Evolutionary conservation across 2,329 filamentous ascomycete species (phyloP).

Genomic region (Calonectria pseudoturangicola): DNA sequence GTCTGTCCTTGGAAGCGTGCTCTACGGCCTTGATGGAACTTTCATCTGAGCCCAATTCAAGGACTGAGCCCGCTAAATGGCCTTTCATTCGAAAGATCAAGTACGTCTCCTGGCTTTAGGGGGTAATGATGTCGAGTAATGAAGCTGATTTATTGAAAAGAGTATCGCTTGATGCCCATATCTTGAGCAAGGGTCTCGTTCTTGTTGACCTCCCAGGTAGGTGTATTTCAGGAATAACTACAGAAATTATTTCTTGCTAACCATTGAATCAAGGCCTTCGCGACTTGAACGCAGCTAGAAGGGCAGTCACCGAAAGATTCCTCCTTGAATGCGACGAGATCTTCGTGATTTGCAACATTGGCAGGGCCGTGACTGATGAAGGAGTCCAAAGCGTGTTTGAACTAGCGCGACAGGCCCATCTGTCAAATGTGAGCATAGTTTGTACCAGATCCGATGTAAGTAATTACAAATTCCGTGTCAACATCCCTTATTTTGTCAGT

Average conservation of each 20-base stretch:
- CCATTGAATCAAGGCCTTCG: constrained; percentile 61
- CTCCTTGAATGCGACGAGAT: constrained; percentile 67
- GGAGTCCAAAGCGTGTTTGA: constrained; percentile 64
- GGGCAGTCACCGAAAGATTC: constrained; percentile 66
- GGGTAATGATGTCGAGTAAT: neutral
- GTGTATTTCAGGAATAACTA: neutral
- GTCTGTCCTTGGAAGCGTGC: constrained; percentile 54
- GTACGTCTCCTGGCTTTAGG: constrained; percentile 51
- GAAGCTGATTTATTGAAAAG: constrained; percentile 56
- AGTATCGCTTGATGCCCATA: constrained; percentile 65
- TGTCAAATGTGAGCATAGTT: constrained; percentile 65
- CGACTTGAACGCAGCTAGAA: constrained; percentile 66
- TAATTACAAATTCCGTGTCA: rapidly evolving
- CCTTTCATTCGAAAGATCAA: constrained; percentile 67
- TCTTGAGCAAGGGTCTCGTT: constrained; percentile 68
- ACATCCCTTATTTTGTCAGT: neutral
- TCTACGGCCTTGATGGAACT: constrained; percentile 59
- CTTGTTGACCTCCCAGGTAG: constrained; percentile 70
- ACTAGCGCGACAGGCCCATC: constrained; percentile 59
- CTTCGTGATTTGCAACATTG: constrained; percentile 65
- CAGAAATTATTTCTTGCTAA: neutral
- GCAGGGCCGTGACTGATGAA: constrained; percentile 63
- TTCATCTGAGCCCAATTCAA: constrained; percentile 58
- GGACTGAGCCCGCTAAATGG: constrained; percentile 59
- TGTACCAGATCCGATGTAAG: constrained; percentile 65